A percentile compares a stretch with the other conserved stretches of the same genome.
phyloP scores from a whole-genome alignment of 306 rosid genomes.

The Fagus crenata region DNA sequence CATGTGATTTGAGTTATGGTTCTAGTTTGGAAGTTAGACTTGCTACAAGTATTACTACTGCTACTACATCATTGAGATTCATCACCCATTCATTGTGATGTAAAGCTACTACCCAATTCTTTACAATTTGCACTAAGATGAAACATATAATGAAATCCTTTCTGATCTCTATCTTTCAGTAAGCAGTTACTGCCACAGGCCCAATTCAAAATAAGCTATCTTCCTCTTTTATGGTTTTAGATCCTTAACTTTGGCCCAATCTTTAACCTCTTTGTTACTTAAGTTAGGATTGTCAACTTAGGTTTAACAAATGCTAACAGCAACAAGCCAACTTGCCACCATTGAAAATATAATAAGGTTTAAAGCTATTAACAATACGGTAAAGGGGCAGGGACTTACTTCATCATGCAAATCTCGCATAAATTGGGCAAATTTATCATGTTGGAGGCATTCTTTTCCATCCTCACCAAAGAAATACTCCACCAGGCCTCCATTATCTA shows the following conservation, averaged over 20 bases:
- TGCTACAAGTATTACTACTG: background rate
- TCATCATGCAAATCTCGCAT: conserved; percentile 62
- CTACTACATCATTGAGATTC: background rate
- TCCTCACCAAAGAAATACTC: conserved; percentile 82
- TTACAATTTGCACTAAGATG: background rate
- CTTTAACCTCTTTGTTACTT: background rate
- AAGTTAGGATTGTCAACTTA: background rate
- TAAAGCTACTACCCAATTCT: background rate
- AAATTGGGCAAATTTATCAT: conserved; percentile 68
- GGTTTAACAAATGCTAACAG: conserved; percentile 1
- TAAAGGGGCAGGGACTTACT: conserved; percentile 46
- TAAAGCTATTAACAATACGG: conserved; percentile 5
- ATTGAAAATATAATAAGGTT: conserved; percentile 14
- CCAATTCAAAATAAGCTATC: background rate
- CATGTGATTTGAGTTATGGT: background rate
- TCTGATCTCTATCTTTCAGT: background rate
- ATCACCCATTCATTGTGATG: background rate
- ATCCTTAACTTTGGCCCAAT: background rate
- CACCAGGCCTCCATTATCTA: conserved; percentile 85
- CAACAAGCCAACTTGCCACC: conserved; percentile 5
- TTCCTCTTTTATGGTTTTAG: background rate
- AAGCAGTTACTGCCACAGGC: background rate
- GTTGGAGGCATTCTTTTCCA: conserved; percentile 56
- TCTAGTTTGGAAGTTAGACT: background rate
- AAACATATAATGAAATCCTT: background rate